These are phyloP conservation scores for Medicago lupulina DNA, from an alignment of 306 rosid species.

Conservation along the genomic window DNA sequence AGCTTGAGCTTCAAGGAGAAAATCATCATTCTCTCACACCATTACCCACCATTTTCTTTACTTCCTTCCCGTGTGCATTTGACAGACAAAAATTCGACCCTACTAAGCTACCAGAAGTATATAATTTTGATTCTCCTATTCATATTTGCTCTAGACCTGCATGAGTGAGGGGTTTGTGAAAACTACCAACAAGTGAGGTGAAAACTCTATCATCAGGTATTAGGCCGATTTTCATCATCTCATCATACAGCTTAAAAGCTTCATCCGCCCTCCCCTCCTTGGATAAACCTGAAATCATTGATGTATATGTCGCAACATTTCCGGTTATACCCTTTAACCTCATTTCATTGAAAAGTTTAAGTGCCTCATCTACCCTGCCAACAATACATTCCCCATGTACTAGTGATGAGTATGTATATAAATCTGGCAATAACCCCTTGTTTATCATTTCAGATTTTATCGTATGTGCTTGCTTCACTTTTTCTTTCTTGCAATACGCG, in stretches of 20 bases:
- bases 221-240: slow-evolving; percentile 68
- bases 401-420: slow-evolving; percentile 75
- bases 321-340: slow-evolving; percentile 52
- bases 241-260: slow-evolving; percentile 75
- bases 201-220: slow-evolving; percentile 80
- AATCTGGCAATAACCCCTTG: slow-evolving; percentile 69
- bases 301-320: slow-evolving; percentile 64
- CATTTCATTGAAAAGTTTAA: slow-evolving; percentile 72
- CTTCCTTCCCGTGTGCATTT: neutral
- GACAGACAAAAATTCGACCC: slow-evolving; percentile 24
- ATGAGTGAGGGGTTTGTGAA: slow-evolving; percentile 9
- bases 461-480: slow-evolving; percentile 62
- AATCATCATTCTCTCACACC: slow-evolving; percentile 18
- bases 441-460: slow-evolving; percentile 63
- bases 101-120: slow-evolving; percentile 1
- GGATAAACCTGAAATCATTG: slow-evolving; percentile 79
- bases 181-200: slow-evolving; percentile 59
- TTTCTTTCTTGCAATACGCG: slow-evolving; percentile 69
- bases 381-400: slow-evolving; percentile 74
- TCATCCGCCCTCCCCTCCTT: slow-evolving; percentile 80
- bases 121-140: slow-evolving; percentile 12
- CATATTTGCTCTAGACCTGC: slow-evolving; percentile 5
- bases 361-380: slow-evolving; percentile 69
- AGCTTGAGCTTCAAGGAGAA: slow-evolving; percentile 15
- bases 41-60: slow-evolving; percentile 6